Base-by-base conservation (phyloP, 345 rosid species). In the Punica granatum region DNA sequence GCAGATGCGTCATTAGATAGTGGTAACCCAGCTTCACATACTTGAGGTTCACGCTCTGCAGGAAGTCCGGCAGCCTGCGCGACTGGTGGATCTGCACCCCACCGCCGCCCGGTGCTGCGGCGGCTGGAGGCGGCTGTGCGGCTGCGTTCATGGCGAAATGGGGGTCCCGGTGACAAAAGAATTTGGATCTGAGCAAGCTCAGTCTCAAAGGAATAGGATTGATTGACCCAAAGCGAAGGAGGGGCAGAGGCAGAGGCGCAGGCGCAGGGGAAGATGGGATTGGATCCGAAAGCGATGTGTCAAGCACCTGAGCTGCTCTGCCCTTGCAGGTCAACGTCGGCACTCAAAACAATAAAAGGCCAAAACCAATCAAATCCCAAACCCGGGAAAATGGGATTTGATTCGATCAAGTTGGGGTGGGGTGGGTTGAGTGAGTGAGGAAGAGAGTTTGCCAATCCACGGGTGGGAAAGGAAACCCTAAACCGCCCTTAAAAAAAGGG, bases 21-120 rank as follows among this genome's bases (percentile, higher is more conserved):
- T 90, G 98, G 66, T 93, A 93, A 43, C 97, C 98, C 9, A 93
- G 73, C 70, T 93, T 93, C 19, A 93, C 96, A 70, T 93, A 82
- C 76, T 93, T 90, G 48, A 90, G 78, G 71, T 89, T 93, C 65
- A 93, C 96, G 74, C 88, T 90, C 63, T 87, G 97, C 63, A 84
- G 80, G 80, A 91, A 89, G 84, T 90, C 94, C 1, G 96, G 98
- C 63, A 93, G 77, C 73, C 86, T 70, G 62, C 87, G 64, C 18
- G 79, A 63, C 31, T 73, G 81, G 42, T 73, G 93, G 90, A 87
- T 87, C 90, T 80, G 87, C 66, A 86, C 88, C 35, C 86, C 86
- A 44, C 81, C 84, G 10, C 74, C 78, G 72, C 1, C 34, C 14
- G 34, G 32, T 7, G 72, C 73, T 46, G 70, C 60, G 23, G 76